Percentiles rank a stretch among this genome's conserved stretches.
Evolutionary conservation across 306 rosid species (phyloP).

Genomic region (Quercus mongolica): DNA sequence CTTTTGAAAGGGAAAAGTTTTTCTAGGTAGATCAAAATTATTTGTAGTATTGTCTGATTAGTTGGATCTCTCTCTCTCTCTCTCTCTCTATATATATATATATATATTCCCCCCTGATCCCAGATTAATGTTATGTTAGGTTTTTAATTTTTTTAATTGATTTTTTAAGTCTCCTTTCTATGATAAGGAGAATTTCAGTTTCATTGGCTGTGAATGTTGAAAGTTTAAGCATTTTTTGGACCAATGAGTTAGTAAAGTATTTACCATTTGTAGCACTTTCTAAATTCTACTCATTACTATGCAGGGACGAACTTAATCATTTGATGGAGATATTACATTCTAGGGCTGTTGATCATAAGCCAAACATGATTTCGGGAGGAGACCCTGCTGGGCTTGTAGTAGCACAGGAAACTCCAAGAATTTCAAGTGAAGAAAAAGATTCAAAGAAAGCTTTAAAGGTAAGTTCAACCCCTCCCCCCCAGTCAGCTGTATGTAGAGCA

Average conservation of each 20-base stretch:
- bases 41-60: background rate
- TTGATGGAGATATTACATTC: constrained; percentile 67
- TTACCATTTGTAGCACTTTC: background rate
- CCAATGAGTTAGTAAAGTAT: background rate
- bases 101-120: background rate
- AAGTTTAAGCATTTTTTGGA: background rate
- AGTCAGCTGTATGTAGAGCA: constrained; percentile 46
- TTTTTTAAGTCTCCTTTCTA: background rate
- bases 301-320: constrained; percentile 68
- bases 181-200: background rate
- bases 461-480: constrained; percentile 48
- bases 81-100: too few species aligned
- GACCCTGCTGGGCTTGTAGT: constrained; percentile 33
- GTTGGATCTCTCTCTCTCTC: background rate
- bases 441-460: constrained; percentile 36
- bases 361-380: constrained; percentile 20
- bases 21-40: constrained; percentile 36
- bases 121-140: background rate
- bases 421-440: constrained; percentile 38
- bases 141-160: background rate
- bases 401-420: constrained; percentile 25
- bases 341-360: constrained; percentile 46
- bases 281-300: constrained; percentile 9
- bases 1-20: constrained; percentile 41
- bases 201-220: background rate